Percentiles rank a stretch among this genome's conserved stretches.
These are phyloP conservation scores for Ophiocordyceps robertsii DNA, from an alignment of 2,329 filamentous ascomycete genomes.

Conservation along the genomic window DNA sequence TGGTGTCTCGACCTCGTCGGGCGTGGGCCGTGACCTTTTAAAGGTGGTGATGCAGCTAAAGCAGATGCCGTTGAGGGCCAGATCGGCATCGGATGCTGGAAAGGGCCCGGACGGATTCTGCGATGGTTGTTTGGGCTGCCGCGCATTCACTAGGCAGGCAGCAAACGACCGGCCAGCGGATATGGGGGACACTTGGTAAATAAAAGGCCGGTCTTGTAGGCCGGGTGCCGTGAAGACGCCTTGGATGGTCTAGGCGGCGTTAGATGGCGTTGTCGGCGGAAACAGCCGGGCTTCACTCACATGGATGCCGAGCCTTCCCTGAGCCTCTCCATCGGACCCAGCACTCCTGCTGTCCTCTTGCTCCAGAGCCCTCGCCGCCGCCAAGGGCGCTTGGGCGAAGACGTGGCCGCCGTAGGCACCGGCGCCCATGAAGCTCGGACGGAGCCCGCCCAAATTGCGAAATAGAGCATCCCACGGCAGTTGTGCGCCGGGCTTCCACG, in stretches of 20 bases:
- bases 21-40: constrained; percentile 24
- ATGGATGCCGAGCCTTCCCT: constrained; percentile 19
- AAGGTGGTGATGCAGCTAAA: constrained; percentile 41
- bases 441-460: constrained; percentile 3
- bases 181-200: constrained; percentile 34
- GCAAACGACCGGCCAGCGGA: constrained; percentile 32
- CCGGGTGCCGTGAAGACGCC: constrained; percentile 40
- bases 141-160: constrained; percentile 33
- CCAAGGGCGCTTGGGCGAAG: constrained; percentile 22
- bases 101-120: constrained; percentile 21
- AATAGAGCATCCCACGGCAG: constrained; percentile 14
- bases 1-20: constrained; percentile 23
- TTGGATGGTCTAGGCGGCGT: constrained; percentile 33
- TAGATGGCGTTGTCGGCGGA: not conserved
- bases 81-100: constrained; percentile 22
- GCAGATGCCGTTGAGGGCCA: constrained; percentile 26
- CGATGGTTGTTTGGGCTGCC: constrained; percentile 30
- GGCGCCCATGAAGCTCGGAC: constrained; percentile 3
- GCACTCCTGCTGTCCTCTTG: constrained; percentile 8
- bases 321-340: not conserved
- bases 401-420: constrained; percentile 24
- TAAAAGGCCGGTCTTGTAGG: constrained; percentile 33
- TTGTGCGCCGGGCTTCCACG: constrained; percentile 18
- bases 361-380: constrained; percentile 19
- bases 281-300: constrained; percentile 12